phyloP scores from a whole-genome alignment of 179 eudicot genomes.

The Beta corolliflora region DNA sequence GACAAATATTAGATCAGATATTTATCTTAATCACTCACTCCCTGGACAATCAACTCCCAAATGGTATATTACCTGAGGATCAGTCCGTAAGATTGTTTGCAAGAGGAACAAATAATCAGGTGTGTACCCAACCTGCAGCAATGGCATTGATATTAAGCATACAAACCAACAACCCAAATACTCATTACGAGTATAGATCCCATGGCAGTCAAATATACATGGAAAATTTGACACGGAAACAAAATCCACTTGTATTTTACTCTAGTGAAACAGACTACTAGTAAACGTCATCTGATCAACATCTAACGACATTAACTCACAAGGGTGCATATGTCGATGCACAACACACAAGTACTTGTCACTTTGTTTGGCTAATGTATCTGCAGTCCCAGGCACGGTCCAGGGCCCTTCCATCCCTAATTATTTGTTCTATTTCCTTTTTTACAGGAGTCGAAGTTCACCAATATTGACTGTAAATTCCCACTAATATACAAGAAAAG shows the following conservation, averaged over 20 bases:
- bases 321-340: not conserved
- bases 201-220: not conserved
- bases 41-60: not conserved
- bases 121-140: conserved; percentile 85
- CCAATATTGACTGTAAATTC: no score
- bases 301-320: not conserved
- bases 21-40: not conserved
- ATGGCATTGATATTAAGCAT: not conserved
- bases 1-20: conserved; percentile 6
- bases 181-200: not conserved
- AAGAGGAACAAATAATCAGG: conserved; percentile 95
- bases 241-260: not conserved
- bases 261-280: not conserved
- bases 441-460: no score
- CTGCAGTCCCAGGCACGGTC: no score
- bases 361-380: no score
- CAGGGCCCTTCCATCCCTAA: no score
- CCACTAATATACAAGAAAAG: no score
- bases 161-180: not conserved
- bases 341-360: not conserved
- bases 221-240: not conserved
- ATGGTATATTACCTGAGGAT: conserved; percentile 73
- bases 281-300: not conserved
- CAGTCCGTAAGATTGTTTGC: conserved; percentile 93
- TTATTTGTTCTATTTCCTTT: no score